phyloP scores from a whole-genome alignment of 1,139 yeast species.

The Hansenula anomala region DNA sequence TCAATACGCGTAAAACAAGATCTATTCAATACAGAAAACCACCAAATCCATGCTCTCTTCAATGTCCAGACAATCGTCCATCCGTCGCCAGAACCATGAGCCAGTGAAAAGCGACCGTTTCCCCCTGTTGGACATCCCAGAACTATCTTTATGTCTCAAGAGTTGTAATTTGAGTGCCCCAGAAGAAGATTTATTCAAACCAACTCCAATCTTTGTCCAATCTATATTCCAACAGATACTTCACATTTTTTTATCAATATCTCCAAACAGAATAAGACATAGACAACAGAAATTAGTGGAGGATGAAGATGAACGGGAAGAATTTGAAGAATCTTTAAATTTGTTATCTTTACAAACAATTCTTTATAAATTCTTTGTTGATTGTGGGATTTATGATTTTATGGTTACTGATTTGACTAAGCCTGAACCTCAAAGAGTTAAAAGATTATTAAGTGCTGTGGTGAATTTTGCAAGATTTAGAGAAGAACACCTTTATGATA shows the following conservation, averaged over 20 bases:
- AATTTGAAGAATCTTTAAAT: constrained; percentile 33
- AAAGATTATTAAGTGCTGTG: constrained; percentile 73
- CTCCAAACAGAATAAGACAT: constrained; percentile 39
- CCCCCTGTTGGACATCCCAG: constrained; percentile 64
- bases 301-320: constrained; percentile 29
- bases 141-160: constrained; percentile 56
- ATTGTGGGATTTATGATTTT: constrained; percentile 77
- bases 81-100: constrained; percentile 6
- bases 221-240: constrained; percentile 66
- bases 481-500: constrained; percentile 68
- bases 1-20: constrained; percentile 1
- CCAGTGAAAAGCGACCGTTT: constrained; percentile 33
- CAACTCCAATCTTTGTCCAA: constrained; percentile 59
- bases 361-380: constrained; percentile 57
- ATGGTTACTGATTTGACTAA: constrained; percentile 60
- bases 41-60: too few species aligned
- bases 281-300: constrained; percentile 15
- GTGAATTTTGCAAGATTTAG: constrained; percentile 83
- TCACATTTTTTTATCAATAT: constrained; percentile 63
- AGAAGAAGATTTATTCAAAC: constrained; percentile 60
- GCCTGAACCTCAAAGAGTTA: constrained; percentile 66
- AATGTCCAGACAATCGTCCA: constrained; percentile 4
- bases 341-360: constrained; percentile 54
- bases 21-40: too few species aligned
- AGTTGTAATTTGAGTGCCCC: constrained; percentile 60